These are phyloP conservation scores for Berberis thunbergii DNA, from an alignment of 164 flowering plant species.

Conservation along the genomic window DNA sequence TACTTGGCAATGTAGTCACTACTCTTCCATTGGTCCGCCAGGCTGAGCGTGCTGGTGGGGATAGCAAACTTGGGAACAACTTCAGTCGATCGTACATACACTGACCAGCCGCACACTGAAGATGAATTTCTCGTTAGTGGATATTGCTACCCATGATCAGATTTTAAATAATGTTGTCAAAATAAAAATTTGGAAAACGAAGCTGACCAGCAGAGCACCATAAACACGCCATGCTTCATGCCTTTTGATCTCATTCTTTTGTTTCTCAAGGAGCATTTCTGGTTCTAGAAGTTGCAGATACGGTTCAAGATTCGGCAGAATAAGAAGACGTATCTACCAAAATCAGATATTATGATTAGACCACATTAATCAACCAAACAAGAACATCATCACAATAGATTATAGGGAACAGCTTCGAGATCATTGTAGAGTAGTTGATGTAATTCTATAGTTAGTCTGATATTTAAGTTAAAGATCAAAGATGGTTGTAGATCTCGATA, in stretches of 20 bases:
- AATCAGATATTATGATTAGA: background rate
- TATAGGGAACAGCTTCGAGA: too few relatives aligned
- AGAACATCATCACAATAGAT: too few relatives aligned
- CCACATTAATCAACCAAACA: too few relatives aligned
- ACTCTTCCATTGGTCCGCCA: slow-evolving; percentile 46
- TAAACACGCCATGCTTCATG: slow-evolving; percentile 94
- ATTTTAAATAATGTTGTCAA: background rate
- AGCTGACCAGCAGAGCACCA: slow-evolving; percentile 77
- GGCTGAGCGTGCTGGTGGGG: slow-evolving; percentile 37
- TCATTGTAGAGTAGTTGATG: too few relatives aligned
- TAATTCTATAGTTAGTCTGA: too few relatives aligned
- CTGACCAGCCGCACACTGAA: slow-evolving; percentile 76
- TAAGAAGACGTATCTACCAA: slow-evolving; percentile 58
- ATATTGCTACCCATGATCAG: background rate
- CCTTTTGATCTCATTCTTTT: slow-evolving; percentile 79
- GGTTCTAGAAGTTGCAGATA: slow-evolving; percentile 72
- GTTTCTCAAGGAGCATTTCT: slow-evolving; percentile 75
- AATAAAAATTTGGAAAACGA: background rate
- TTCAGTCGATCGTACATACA: slow-evolving; percentile 67
- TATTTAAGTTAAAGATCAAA: too few relatives aligned
- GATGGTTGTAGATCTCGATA: too few relatives aligned
- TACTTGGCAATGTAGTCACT: slow-evolving; percentile 42
- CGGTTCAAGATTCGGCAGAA: slow-evolving; percentile 88
- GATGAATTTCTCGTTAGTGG: slow-evolving; percentile 11
- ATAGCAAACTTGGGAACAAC: slow-evolving; percentile 38